A percentile compares a stretch with the other conserved stretches of the same genome.
These are phyloP conservation scores for Annulohypoxylon bovei DNA, from an alignment of 495 filamentous ascomycete genomes.

Conservation along the genomic window DNA sequence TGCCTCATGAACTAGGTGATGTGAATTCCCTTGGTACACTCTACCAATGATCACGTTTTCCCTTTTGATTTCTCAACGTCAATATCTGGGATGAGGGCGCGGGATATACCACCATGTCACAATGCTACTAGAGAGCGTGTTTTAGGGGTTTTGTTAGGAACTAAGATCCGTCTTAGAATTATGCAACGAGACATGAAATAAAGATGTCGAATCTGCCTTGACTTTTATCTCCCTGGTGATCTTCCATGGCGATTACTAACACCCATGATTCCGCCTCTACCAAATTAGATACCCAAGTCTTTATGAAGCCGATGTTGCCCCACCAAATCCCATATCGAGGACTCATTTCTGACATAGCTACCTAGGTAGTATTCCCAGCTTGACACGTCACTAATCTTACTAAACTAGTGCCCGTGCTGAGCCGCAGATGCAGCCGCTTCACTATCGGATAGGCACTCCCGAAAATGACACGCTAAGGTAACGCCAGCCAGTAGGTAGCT, in stretches of 20 bases:
- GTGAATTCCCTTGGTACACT: slow-evolving; percentile 25
- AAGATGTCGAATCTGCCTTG: not conserved
- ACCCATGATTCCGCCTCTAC: not conserved
- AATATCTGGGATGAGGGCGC: not conserved
- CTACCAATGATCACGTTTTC: slow-evolving; percentile 18
- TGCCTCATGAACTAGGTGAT: slow-evolving; percentile 20
- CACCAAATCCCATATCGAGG: slow-evolving; percentile 1
- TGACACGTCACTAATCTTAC: not conserved
- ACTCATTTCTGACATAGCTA: not conserved
- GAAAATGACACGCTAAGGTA: slow-evolving; percentile 17
- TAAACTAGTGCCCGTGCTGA: not conserved
- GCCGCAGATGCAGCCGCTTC: not conserved
- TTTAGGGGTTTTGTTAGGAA: not conserved
- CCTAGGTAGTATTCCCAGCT: not conserved
- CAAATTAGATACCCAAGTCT: not conserved
- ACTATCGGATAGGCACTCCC: slow-evolving; percentile 13
- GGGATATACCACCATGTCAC: slow-evolving; percentile 16
- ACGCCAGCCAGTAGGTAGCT: not conserved
- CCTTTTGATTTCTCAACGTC: not conserved
- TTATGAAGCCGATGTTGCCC: not conserved
- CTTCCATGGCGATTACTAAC: not conserved
- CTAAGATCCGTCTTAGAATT: not conserved
- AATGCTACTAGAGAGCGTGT: not conserved
- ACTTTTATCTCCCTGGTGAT: not conserved
- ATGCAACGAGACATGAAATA: not conserved